Conservation (phyloP, 805 yeast genomes). For the Nakazawaea molendinolei region DNA sequence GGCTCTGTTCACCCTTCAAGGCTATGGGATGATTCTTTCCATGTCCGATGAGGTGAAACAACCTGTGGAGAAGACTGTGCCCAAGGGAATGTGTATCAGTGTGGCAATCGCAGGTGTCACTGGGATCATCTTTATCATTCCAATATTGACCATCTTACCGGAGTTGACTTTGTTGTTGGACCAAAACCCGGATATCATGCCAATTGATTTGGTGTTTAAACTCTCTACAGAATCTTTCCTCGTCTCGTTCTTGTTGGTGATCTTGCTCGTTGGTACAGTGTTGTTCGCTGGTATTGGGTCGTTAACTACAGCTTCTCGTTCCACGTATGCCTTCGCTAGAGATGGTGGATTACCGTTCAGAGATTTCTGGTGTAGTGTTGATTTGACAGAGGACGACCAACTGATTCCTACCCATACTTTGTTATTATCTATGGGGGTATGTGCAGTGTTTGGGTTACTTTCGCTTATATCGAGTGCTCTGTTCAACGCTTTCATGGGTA, state of each 20-base stretch:
- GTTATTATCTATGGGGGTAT: slow-evolving; percentile 54
- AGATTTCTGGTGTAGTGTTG: slow-evolving; percentile 59
- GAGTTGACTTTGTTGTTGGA: slow-evolving; percentile 52
- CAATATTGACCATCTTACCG: slow-evolving; percentile 66
- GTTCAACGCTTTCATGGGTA: slow-evolving; percentile 78
- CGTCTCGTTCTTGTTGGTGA: slow-evolving; percentile 61
- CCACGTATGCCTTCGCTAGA: slow-evolving; percentile 77
- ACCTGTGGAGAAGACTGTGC: slow-evolving; percentile 63
- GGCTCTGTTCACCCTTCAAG: slow-evolving; percentile 73
- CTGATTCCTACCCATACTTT: slow-evolving; percentile 68
- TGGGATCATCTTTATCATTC: slow-evolving; percentile 67
- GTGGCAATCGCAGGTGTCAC: slow-evolving; percentile 59
- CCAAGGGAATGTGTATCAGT: slow-evolving; percentile 64
- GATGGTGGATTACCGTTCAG: slow-evolving; percentile 74
- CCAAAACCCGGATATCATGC: slow-evolving; percentile 61
- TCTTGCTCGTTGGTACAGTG: slow-evolving; percentile 62
- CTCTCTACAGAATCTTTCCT: slow-evolving; percentile 60
- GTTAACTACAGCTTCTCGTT: slow-evolving; percentile 73
- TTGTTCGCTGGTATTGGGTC: slow-evolving; percentile 76
- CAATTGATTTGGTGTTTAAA: slow-evolving; percentile 72
- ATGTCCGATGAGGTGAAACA: slow-evolving; percentile 75
- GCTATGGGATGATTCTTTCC: slow-evolving; percentile 76
- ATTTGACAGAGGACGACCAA: slow-evolving; percentile 42
- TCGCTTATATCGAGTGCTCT: slow-evolving; percentile 69
- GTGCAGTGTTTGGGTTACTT: slow-evolving; percentile 53